These are phyloP conservation scores for Crucihimalaya himalaica DNA, from an alignment of 345 rosid species.

Conservation along the genomic window DNA sequence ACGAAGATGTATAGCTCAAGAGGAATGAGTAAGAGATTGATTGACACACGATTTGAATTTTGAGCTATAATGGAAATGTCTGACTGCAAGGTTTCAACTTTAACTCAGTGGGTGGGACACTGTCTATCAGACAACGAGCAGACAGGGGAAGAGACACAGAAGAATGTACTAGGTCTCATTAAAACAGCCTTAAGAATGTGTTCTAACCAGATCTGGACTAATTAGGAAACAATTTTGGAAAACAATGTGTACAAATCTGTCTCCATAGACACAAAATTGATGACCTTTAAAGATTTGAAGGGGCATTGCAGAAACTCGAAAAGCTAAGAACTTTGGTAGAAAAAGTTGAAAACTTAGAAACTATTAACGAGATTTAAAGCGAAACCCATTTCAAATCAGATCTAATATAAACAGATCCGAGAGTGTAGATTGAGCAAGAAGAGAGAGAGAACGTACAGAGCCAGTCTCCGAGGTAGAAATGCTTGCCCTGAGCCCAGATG, in stretches of 20 bases:
- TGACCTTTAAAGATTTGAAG: background rate
- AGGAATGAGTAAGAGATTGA: background rate
- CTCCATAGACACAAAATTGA: background rate
- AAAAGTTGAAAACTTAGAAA: conserved; percentile 9
- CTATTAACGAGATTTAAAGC: background rate
- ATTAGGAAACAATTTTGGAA: conserved; percentile 5
- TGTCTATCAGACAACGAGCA: conserved; percentile 26
- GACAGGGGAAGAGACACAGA: background rate
- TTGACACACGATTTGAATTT: conserved; percentile 6
- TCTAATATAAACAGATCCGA: conserved; percentile 19
- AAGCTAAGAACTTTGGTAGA: conserved; percentile 15
- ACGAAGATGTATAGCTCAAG: background rate
- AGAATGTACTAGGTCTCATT: background rate
- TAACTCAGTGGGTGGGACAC: conserved; percentile 9
- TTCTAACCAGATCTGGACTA: conserved; percentile 32
- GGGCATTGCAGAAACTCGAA: background rate
- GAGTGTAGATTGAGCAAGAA: background rate
- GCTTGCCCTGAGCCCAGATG: conserved; percentile 74
- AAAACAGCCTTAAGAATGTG: conserved; percentile 2
- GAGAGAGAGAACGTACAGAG: conserved; percentile 61
- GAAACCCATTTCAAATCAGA: conserved; percentile 15
- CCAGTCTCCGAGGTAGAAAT: conserved; percentile 92
- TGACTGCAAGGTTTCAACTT: conserved; percentile 26
- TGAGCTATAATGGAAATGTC: background rate
- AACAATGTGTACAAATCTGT: background rate